Evolutionary conservation across 345 rosid species (phyloP).

Genomic region (Viola odorata): DNA sequence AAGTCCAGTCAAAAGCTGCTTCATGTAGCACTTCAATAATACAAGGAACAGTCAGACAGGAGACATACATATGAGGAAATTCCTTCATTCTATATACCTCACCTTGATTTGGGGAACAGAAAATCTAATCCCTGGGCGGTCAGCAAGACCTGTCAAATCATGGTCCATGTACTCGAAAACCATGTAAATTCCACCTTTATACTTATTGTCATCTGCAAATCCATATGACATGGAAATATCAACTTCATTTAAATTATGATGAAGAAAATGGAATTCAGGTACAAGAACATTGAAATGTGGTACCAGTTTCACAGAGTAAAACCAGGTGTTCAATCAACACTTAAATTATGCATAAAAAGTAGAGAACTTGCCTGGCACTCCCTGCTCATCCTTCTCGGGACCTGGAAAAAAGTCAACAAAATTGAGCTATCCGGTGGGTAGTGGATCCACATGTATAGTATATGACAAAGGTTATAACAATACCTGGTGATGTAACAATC

Average conservation of each 20-base stretch:
- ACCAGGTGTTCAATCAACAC: neutral
- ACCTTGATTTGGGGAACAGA: conserved; percentile 95
- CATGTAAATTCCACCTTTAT: conserved; percentile 95
- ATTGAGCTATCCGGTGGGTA: neutral
- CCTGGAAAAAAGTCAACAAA: conserved; percentile 33
- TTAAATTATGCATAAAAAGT: neutral
- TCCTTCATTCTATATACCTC: conserved; percentile 1
- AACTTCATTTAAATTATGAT: too few species aligned
- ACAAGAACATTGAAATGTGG: too few species aligned
- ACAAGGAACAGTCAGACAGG: conserved; percentile 7
- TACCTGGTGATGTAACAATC: conserved; percentile 75
- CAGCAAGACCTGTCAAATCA: conserved; percentile 91
- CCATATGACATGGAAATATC: conserved; percentile 4
- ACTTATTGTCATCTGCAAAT: conserved; percentile 74
- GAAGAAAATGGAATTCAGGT: too few species aligned
- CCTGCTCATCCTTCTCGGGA: conserved; percentile 86
- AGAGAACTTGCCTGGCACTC: conserved; percentile 60
- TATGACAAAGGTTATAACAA: neutral
- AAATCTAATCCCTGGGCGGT: conserved; percentile 93
- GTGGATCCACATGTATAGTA: neutral
- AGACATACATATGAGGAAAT: neutral
- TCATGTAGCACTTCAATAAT: conserved; percentile 79
- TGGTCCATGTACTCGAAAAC: conserved; percentile 98
- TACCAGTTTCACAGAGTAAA: too few species aligned
- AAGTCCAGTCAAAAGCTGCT: conserved; percentile 91